phyloP scores from a whole-genome alignment of 2,329 filamentous ascomycete species.

The Aspergillus clavatus region DNA sequence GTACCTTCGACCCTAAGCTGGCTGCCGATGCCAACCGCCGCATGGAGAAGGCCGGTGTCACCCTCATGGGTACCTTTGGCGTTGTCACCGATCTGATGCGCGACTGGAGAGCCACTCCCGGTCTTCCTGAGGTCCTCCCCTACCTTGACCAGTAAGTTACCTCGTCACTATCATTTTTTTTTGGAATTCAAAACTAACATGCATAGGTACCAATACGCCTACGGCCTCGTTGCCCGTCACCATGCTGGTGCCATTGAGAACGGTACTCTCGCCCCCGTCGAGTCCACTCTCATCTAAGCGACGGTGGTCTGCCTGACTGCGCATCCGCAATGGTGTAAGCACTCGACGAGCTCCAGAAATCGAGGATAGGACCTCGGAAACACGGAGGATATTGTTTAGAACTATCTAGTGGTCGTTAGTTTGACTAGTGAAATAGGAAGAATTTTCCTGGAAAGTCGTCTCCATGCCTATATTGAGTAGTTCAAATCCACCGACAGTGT shows the following conservation, averaged over 20 bases:
- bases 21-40: constrained; percentile 59
- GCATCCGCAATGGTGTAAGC: too few species aligned
- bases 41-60: constrained; percentile 63
- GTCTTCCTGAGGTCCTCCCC: constrained; percentile 54
- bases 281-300: constrained; percentile 32
- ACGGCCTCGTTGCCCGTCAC: constrained; percentile 58
- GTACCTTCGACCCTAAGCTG: constrained; percentile 51
- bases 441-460: too few species aligned
- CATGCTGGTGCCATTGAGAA: constrained; percentile 58
- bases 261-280: constrained; percentile 55
- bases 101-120: constrained; percentile 59
- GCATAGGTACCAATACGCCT: constrained; percentile 48
- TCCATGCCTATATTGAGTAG: too few species aligned
- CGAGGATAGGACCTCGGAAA: too few species aligned
- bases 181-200: background rate
- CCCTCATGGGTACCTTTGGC: constrained; percentile 49
- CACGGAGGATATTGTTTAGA: too few species aligned
- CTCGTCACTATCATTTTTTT: background rate
- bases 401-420: too few species aligned
- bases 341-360: too few species aligned
- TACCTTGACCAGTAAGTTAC: constrained; percentile 51
- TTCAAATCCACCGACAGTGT: too few species aligned
- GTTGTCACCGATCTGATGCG: constrained; percentile 66
- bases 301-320: too few species aligned
- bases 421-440: too few species aligned